phyloP scores from a whole-genome alignment of 139 green algal genomes.

The Micromonas pusilla region DNA sequence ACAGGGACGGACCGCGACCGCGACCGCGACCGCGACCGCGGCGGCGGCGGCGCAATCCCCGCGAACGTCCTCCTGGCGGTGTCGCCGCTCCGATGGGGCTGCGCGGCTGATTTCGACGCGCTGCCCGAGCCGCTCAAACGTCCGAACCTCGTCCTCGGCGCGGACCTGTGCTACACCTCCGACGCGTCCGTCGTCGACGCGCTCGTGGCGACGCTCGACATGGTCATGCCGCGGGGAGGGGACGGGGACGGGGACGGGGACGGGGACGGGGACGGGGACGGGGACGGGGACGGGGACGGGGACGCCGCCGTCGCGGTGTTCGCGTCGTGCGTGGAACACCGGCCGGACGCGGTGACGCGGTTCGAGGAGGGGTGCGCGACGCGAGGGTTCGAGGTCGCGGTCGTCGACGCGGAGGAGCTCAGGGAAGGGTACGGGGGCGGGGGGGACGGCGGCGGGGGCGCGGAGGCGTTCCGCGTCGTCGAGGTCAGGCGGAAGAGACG shows the following conservation, averaged over 20 bases:
- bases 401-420: neutral
- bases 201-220: neutral
- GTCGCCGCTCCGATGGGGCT: neutral
- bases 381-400: neutral
- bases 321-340: slow-evolving; percentile 9
- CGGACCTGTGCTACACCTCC: slow-evolving; percentile 11
- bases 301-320: neutral
- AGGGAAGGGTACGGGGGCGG: neutral
- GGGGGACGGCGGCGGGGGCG: too few species aligned
- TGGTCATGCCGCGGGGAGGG: neutral
- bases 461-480: neutral
- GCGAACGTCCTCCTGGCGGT: neutral
- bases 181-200: neutral
- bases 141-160: slow-evolving; percentile 8
- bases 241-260: neutral
- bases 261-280: neutral
- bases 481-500: neutral
- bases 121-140: neutral
- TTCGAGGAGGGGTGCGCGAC: neutral
- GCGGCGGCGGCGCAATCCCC: neutral
- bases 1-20: too few species aligned
- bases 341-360: neutral
- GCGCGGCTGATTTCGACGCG: neutral
- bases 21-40: too few species aligned
- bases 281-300: neutral